Evolutionary conservation across 2,329 filamentous ascomycete genomes (phyloP).

Genomic region (Venturia carpophila): DNA sequence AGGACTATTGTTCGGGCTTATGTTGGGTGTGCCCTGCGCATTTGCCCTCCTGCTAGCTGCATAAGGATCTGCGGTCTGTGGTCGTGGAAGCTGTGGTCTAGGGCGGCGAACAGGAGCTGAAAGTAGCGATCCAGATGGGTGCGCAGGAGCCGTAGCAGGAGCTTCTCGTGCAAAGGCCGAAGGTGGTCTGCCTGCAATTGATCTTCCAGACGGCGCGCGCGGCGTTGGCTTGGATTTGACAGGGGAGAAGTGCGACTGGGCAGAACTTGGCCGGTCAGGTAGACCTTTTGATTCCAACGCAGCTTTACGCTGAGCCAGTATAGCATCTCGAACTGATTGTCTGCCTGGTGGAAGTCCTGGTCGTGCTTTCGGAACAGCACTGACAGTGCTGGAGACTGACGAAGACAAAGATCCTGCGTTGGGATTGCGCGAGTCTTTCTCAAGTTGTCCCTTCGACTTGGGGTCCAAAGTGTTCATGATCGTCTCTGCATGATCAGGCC

Average conservation of each 20-base stretch:
- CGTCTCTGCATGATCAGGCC: constrained; percentile 60
- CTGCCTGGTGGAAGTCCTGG: constrained; percentile 33
- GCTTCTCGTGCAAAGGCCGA: constrained; percentile 29
- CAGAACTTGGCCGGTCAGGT: constrained; percentile 50
- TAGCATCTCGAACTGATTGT: constrained; percentile 66
- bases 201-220: constrained; percentile 22
- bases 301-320: constrained; percentile 69
- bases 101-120: constrained; percentile 53
- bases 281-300: constrained; percentile 39
- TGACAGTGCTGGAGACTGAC: constrained; percentile 40
- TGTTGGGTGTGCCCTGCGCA: constrained; percentile 40
- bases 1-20: constrained; percentile 40
- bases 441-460: constrained; percentile 70
- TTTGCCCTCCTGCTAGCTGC: constrained; percentile 28
- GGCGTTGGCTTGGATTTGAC: constrained; percentile 15
- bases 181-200: constrained; percentile 28
- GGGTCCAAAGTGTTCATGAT: constrained; percentile 72
- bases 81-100: constrained; percentile 40
- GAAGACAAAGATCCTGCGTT: constrained; percentile 45
- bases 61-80: constrained; percentile 50
- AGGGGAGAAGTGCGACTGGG: constrained; percentile 46
- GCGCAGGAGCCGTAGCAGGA: constrained; percentile 23
- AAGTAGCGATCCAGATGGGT: constrained; percentile 40
- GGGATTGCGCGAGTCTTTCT: constrained; percentile 77
- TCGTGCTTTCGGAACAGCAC: constrained; percentile 36